These are phyloP conservation scores for Prunus kanzakura DNA, from an alignment of 306 rosid genomes.

Conservation along the genomic window DNA sequence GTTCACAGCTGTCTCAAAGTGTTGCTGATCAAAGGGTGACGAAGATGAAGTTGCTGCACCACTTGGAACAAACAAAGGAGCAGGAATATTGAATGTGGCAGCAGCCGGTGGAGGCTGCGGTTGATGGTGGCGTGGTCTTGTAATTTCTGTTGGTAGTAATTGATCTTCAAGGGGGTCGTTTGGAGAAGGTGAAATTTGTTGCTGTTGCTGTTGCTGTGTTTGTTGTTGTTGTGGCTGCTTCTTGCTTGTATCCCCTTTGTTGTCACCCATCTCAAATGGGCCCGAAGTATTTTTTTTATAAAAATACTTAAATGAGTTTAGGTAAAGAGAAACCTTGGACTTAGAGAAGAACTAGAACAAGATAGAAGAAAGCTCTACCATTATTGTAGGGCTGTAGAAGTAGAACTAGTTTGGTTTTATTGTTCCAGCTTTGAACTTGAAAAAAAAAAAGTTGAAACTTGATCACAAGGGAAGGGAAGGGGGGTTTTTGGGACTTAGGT, in stretches of 20 bases:
- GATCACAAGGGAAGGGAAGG: slow-evolving; percentile 13
- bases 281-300: slow-evolving; percentile 5
- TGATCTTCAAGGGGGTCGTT: slow-evolving; percentile 41
- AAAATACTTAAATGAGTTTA: neutral
- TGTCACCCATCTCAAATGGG: slow-evolving; percentile 67
- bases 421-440: neutral
- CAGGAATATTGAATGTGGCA: slow-evolving; percentile 23
- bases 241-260: slow-evolving; percentile 63
- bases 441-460: neutral
- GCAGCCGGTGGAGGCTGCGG: slow-evolving; percentile 8
- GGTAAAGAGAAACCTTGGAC: slow-evolving; percentile 1
- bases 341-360: slow-evolving; percentile 29
- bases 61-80: slow-evolving; percentile 48
- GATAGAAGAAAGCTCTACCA: slow-evolving; percentile 9
- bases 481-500: neutral
- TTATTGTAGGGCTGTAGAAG: slow-evolving; percentile 10
- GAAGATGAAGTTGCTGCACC: slow-evolving; percentile 48
- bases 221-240: slow-evolving; percentile 33
- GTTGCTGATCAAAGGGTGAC: slow-evolving; percentile 48
- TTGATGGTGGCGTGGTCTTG: slow-evolving; percentile 25
- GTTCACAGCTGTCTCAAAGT: slow-evolving; percentile 48
- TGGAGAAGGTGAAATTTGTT: slow-evolving; percentile 61
- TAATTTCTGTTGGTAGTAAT: neutral
- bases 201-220: slow-evolving; percentile 24
- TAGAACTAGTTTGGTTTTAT: slow-evolving; percentile 26